These are phyloP conservation scores for Candida bentonensis DNA, from an alignment of 805 yeast genomes.

Conservation along the genomic window DNA sequence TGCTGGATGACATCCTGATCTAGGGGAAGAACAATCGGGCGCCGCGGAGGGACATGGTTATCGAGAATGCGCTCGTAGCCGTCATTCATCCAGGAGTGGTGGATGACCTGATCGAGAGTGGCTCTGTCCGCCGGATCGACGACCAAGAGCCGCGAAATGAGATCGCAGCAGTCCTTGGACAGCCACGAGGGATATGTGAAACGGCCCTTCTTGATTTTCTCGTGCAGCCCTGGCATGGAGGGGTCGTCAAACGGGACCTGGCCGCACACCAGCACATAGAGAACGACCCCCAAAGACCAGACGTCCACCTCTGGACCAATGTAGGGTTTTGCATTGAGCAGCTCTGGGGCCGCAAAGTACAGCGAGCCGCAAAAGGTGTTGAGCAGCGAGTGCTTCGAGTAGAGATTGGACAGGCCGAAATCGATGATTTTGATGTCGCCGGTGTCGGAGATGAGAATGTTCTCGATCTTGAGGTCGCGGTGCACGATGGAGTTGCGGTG, in stretches of 20 bases:
- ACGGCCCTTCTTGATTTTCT: conserved; percentile 80
- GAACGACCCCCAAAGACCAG: conserved; percentile 96
- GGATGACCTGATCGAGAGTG: conserved; percentile 56
- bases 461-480: conserved; percentile 91
- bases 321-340: conserved; percentile 83
- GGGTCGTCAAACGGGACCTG: conserved; percentile 97
- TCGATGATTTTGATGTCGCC: conserved; percentile 95
- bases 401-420: conserved; percentile 87
- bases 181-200: conserved; percentile 83
- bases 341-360: conserved; percentile 97
- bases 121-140: conserved; percentile 82
- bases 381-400: conserved; percentile 52
- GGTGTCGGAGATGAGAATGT: conserved; percentile 81
- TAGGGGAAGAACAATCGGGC: conserved; percentile 59
- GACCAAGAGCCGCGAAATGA: conserved; percentile 78
- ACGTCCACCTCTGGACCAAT: conserved; percentile 95
- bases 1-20: conserved; percentile 54
- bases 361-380: conserved; percentile 95
- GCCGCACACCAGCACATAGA: conserved; percentile 92
- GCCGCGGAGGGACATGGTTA: conserved; percentile 61
- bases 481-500: conserved; percentile 93
- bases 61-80: conserved; percentile 68
- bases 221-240: conserved; percentile 80
- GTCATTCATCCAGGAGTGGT: conserved; percentile 90
- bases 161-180: conserved; percentile 64